Percentiles rank a stretch among this genome's conserved stretches.
Evolutionary conservation across 257 asterid species (phyloP).

Genomic region (Lavandula angustifolia): DNA sequence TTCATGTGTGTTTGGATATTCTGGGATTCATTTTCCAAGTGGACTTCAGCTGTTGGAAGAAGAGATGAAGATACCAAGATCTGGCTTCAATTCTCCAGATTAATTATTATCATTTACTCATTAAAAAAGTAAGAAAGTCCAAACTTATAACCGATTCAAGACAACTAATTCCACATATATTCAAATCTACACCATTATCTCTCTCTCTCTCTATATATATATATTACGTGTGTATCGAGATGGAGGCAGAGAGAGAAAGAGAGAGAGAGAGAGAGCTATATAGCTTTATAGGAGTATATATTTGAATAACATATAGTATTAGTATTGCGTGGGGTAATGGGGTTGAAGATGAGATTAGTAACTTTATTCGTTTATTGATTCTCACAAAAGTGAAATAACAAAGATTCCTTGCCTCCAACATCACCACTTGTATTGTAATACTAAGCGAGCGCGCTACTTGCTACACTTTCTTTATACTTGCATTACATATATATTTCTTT

Average conservation of each 20-base stretch:
- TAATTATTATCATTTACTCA: too few relatives aligned
- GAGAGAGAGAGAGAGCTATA: not conserved
- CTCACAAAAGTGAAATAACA: conserved; percentile 44
- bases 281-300: not conserved
- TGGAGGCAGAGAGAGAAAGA: too few relatives aligned
- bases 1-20: conserved; percentile 17
- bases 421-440: not conserved
- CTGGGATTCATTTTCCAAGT: conserved; percentile 25
- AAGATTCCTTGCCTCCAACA: conserved; percentile 52
- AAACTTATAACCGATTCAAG: not conserved
- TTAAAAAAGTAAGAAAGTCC: too few relatives aligned
- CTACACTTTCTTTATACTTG: too few relatives aligned
- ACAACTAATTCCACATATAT: conserved; percentile 45
- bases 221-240: too few relatives aligned
- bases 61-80: conserved; percentile 30
- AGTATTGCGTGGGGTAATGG: not conserved
- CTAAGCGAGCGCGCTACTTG: not conserved
- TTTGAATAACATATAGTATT: not conserved
- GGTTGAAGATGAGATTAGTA: conserved; percentile 26
- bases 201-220: not conserved
- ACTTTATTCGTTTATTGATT: conserved; percentile 54
- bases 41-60: conserved; percentile 9
- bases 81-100: conserved; percentile 44
- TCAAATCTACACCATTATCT: conserved; percentile 21
- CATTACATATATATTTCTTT: too few relatives aligned